phyloP scores from a whole-genome alignment of 2,329 filamentous ascomycete genomes.

The Huntiella moniliformis region DNA sequence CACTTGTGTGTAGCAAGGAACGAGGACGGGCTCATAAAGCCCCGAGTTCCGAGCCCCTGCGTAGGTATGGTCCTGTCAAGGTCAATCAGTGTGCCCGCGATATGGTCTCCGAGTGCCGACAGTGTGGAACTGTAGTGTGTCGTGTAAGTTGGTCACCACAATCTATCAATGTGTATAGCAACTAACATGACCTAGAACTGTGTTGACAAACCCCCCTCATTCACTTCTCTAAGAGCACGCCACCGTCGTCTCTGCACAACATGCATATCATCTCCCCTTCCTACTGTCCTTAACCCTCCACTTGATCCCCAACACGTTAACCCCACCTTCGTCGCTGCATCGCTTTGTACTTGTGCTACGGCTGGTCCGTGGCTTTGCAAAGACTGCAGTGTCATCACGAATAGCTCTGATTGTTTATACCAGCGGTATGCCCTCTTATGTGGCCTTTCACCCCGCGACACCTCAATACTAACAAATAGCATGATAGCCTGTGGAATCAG shows the following conservation, averaged over 20 bases:
- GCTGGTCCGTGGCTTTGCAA: slow-evolving; percentile 67
- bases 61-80: slow-evolving; percentile 40
- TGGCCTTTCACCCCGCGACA: background rate
- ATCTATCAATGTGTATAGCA: background rate
- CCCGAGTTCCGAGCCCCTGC: slow-evolving; percentile 25
- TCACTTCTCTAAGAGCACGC: slow-evolving; percentile 47
- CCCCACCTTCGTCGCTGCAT: slow-evolving; percentile 36
- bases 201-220: slow-evolving; percentile 61
- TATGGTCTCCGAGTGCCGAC: slow-evolving; percentile 65
- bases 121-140: slow-evolving; percentile 61
- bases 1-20: slow-evolving; percentile 60
- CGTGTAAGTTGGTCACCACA: slow-evolving; percentile 39
- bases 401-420: slow-evolving; percentile 39
- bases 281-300: slow-evolving; percentile 28
- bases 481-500: slow-evolving; percentile 66
- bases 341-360: slow-evolving; percentile 32
- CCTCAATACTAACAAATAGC: background rate
- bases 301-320: slow-evolving; percentile 27
- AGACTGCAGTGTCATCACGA: slow-evolving; percentile 58
- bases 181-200: slow-evolving; percentile 48
- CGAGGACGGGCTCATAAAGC: background rate
- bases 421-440: slow-evolving; percentile 26
- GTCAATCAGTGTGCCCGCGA: slow-evolving; percentile 67
- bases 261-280: slow-evolving; percentile 55
- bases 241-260: slow-evolving; percentile 64